Evolutionary conservation across 2,329 filamentous ascomycete genomes (phyloP).

Genomic region (Pseudogymnoascus sp.): DNA sequence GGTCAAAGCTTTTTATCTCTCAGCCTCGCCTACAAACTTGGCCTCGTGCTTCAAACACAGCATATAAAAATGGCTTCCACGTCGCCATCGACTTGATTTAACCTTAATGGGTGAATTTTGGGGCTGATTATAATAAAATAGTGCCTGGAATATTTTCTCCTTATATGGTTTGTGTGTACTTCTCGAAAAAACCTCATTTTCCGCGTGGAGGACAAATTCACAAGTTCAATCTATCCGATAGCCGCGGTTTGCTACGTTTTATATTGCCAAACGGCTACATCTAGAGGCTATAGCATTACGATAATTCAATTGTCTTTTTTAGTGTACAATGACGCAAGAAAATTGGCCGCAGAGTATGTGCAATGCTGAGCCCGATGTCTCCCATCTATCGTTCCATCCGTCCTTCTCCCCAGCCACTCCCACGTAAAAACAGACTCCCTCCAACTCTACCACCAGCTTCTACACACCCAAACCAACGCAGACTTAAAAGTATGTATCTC

Average conservation of each 20-base stretch:
- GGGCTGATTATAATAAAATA: background rate
- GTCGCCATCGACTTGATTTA: background rate
- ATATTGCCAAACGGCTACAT: background rate
- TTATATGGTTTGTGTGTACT: background rate
- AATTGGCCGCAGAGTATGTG: conserved; percentile 8
- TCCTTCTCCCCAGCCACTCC: background rate
- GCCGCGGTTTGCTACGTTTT: background rate
- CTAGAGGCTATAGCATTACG: conserved; percentile 8
- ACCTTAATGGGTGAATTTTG: background rate
- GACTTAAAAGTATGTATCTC: background rate
- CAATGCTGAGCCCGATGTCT: conserved; percentile 6
- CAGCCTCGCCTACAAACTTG: conserved; percentile 5
- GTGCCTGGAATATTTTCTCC: background rate
- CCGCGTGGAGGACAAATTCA: background rate
- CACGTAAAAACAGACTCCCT: background rate
- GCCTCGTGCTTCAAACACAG: background rate
- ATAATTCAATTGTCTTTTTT: conserved; percentile 6
- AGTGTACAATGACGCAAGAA: conserved; percentile 9
- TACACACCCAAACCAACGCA: background rate
- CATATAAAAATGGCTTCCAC: background rate
- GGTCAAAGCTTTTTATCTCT: conserved; percentile 10
- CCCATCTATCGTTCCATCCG: conserved; percentile 8
- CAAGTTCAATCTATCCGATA: background rate
- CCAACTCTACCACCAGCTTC: background rate
- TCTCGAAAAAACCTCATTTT: background rate